Conservation (phyloP, 257 asterid species). For the Capsicum pubescens region DNA sequence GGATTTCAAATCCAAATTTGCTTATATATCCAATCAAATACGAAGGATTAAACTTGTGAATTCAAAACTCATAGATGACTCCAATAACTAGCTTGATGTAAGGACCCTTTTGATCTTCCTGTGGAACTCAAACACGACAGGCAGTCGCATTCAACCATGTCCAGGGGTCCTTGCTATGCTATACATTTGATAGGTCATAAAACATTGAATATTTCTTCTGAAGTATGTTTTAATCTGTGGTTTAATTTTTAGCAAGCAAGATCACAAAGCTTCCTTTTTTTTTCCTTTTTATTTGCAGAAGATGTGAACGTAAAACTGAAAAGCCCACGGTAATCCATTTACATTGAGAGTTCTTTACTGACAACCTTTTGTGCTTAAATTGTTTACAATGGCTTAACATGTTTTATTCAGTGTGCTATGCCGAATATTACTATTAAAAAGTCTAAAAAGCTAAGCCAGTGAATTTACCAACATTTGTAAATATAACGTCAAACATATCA, state of each 20-base stretch:
- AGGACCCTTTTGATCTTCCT: neutral
- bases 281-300: neutral
- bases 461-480: neutral
- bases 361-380: neutral
- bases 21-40: neutral
- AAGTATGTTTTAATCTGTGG: neutral
- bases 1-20: neutral
- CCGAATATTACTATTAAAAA: neutral
- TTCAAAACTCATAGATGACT: neutral
- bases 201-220: neutral
- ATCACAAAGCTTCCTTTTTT: neutral
- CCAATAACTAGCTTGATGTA: neutral
- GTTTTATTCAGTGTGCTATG: neutral
- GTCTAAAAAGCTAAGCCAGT: neutral
- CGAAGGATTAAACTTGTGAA: neutral
- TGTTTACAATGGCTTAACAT: neutral
- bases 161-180: neutral
- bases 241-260: neutral
- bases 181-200: neutral
- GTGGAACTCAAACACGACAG: conserved; percentile 1
- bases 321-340: neutral
- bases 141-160: neutral
- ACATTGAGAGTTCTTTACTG: neutral
- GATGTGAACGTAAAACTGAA: neutral
- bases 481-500: neutral